These are phyloP conservation scores for Porcisia hertigi DNA, from an alignment of 208 protist species.

Conservation along the genomic window DNA sequence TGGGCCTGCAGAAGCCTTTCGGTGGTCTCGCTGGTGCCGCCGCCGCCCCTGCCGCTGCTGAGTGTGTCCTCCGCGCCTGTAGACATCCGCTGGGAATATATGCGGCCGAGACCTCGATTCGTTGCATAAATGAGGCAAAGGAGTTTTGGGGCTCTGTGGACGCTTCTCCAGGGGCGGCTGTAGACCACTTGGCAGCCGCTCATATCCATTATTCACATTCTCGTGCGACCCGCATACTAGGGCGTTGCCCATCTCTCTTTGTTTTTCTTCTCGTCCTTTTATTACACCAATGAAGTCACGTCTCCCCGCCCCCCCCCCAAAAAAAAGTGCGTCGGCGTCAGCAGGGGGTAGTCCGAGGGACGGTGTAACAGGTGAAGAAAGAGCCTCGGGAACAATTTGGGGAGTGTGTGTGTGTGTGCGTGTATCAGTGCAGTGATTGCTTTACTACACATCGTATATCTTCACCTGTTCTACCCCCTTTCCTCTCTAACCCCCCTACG, in stretches of 20 bases:
- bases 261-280: neutral
- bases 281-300: neutral
- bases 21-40: neutral
- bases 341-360: no score
- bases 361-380: no score
- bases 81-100: neutral
- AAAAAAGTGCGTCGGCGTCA: no score
- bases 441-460: no score
- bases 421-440: no score
- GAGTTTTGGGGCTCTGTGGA: neutral
- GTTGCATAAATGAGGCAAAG: neutral
- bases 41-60: no score
- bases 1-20: no score
- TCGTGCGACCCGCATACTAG: neutral
- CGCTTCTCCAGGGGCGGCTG: neutral
- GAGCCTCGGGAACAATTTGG: no score
- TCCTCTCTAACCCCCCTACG: no score
- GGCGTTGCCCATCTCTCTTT: slow-evolving; percentile 11
- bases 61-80: neutral
- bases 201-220: neutral
- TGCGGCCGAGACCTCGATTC: neutral
- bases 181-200: neutral
- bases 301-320: no score
- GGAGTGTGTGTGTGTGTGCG: no score
- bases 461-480: no score